phyloP scores from a whole-genome alignment of 805 yeast genomes.

The Suhomyces kilbournensis region DNA sequence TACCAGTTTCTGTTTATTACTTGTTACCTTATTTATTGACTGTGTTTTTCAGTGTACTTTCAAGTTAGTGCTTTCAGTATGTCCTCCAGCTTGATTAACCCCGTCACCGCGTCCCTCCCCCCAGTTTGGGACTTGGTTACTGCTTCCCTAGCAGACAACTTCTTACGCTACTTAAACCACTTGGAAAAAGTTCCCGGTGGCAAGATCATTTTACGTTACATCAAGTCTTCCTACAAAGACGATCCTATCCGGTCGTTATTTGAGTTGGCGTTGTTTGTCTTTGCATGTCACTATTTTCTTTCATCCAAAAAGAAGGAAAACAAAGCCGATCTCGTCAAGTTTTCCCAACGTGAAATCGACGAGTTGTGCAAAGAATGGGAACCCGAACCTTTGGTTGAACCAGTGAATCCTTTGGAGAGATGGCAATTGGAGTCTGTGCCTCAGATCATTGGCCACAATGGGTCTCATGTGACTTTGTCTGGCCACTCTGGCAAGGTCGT shows the following conservation, averaged over 20 bases:
- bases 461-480: slow-evolving; percentile 32
- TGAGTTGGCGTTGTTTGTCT: slow-evolving; percentile 70
- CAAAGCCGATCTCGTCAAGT: slow-evolving; percentile 64
- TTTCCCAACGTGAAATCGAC: slow-evolving; percentile 65
- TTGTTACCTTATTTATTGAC: neutral
- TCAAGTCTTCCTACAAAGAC: slow-evolving; percentile 81
- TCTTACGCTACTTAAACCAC: slow-evolving; percentile 33
- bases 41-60: neutral
- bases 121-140: slow-evolving; percentile 38
- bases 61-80: too few species aligned
- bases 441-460: slow-evolving; percentile 53
- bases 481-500: slow-evolving; percentile 36
- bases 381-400: slow-evolving; percentile 77
- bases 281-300: slow-evolving; percentile 80
- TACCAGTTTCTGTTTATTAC: too few species aligned
- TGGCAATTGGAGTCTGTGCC: slow-evolving; percentile 70
- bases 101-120: slow-evolving; percentile 22
- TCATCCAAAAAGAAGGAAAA: slow-evolving; percentile 74
- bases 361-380: slow-evolving; percentile 87
- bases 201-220: slow-evolving; percentile 59
- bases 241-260: slow-evolving; percentile 89
- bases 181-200: slow-evolving; percentile 55
- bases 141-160: slow-evolving; percentile 30
- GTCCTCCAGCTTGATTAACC: neutral
- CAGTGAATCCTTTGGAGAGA: slow-evolving; percentile 46